A percentile compares a stretch with the other conserved stretches of the same genome.
Conservation (phyloP, 1,284 basidiomycete genomes). For the Neolentinus lepideus region DNA sequence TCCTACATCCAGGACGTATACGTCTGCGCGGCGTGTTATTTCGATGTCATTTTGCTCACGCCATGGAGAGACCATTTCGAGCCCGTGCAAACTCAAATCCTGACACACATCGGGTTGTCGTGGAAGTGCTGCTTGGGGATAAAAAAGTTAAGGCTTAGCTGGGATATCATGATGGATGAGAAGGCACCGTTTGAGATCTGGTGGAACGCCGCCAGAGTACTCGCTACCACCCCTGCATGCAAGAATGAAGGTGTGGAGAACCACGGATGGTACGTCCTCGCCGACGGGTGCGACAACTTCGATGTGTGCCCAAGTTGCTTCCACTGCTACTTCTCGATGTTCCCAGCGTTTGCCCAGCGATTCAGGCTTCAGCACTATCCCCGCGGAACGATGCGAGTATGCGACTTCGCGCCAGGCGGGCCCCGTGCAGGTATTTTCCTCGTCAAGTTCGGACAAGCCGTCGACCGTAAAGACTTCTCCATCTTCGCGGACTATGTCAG, state of each 20-base stretch:
- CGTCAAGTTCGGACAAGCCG: background rate
- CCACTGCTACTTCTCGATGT: background rate
- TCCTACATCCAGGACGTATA: background rate
- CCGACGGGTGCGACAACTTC: background rate
- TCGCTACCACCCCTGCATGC: background rate
- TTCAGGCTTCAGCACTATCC: background rate
- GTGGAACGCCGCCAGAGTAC: background rate
- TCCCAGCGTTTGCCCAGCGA: background rate
- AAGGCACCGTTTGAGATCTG: background rate
- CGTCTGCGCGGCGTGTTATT: background rate
- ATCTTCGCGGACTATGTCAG: background rate
- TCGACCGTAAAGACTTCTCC: background rate
- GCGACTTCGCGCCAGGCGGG: background rate
- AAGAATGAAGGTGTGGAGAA: background rate
- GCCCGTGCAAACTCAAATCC: background rate
- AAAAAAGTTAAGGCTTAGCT: background rate
- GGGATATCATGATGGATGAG: background rate
- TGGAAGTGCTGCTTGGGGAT: background rate
- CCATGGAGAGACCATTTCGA: background rate
- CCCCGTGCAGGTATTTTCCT: background rate
- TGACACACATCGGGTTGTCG: background rate
- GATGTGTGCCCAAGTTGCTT: background rate
- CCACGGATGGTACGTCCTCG: background rate
- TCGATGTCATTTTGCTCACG: background rate
- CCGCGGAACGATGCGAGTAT: background rate